Conservation (phyloP, 495 filamentous ascomycete species). For the Daldinia caldariorum region DNA sequence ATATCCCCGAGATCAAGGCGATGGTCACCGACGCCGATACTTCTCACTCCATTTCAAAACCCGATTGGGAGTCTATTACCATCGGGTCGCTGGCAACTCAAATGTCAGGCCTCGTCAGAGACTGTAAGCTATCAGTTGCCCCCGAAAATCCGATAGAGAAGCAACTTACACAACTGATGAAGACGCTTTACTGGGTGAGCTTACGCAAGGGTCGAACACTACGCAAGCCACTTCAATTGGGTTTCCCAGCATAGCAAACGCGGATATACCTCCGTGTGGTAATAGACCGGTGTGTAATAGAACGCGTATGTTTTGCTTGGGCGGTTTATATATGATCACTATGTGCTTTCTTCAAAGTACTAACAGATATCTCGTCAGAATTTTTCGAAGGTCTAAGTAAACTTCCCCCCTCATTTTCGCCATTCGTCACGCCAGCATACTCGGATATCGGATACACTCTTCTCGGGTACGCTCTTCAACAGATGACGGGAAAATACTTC, state of each 20-base stretch:
- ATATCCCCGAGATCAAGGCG: constrained; percentile 63
- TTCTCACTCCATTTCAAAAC: constrained; percentile 50
- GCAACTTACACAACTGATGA: constrained; percentile 20
- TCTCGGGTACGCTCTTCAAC: constrained; percentile 51
- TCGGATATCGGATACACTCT: constrained; percentile 55
- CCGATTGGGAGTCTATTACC: constrained; percentile 65
- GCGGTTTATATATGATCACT: neutral
- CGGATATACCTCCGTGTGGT: constrained; percentile 58
- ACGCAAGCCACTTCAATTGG: constrained; percentile 42
- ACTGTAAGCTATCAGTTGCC: constrained; percentile 42
- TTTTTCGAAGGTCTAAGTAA: constrained; percentile 49
- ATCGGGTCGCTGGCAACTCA: constrained; percentile 65
- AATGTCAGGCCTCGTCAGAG: constrained; percentile 60
- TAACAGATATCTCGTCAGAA: constrained; percentile 42
- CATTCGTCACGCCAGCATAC: constrained; percentile 52
- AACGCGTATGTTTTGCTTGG: constrained; percentile 27
- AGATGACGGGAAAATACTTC: constrained; percentile 51
- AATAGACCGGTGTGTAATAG: constrained; percentile 50
- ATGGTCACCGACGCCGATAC: constrained; percentile 51
- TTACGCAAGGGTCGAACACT: constrained; percentile 50
- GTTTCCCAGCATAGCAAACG: constrained; percentile 51
- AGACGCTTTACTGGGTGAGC: constrained; percentile 56
- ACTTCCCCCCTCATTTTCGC: constrained; percentile 51
- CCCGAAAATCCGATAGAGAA: neutral
- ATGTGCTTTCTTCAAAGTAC: neutral